phyloP scores from a whole-genome alignment of 129 eudicot species.

The Helichrysum umbraculigerum region DNA sequence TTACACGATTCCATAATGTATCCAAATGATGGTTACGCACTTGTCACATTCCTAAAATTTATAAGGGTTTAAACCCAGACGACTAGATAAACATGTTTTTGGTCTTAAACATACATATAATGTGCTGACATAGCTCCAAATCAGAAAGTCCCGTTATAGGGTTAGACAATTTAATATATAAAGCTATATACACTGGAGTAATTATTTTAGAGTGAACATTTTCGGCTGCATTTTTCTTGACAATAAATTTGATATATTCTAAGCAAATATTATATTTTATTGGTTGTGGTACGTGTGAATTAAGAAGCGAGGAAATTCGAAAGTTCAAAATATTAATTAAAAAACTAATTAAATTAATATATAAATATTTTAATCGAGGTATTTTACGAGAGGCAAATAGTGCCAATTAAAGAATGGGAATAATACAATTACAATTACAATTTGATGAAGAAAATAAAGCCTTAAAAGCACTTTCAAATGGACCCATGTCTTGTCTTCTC shows the following conservation, averaged over 20 bases:
- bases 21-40: too few species aligned
- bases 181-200: too few species aligned
- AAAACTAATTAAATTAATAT: too few species aligned
- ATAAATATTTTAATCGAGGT: not conserved
- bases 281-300: not conserved
- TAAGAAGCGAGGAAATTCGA: not conserved
- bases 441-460: conserved; percentile 51
- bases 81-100: not conserved
- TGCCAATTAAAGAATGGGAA: conserved; percentile 54
- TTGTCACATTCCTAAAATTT: too few species aligned
- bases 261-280: not conserved
- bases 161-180: not conserved
- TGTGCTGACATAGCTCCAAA: not conserved
- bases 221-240: not conserved
- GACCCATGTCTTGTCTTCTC: conserved; percentile 68
- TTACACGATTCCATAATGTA: too few species aligned
- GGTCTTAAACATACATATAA: not conserved
- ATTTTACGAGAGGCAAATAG: conserved; percentile 42
- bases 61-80: too few species aligned
- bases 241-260: not conserved
- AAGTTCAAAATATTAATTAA: not conserved
- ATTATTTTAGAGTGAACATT: not conserved
- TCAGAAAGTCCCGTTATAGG: not conserved
- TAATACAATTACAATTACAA: conserved; percentile 30
- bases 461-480: conserved; percentile 68